Evolutionary conservation across 1,284 basidiomycete genomes (phyloP), one percentile per base, ranked within the genome.

Genomic region (Microbotryum lychnidis-dioicae): DNA sequence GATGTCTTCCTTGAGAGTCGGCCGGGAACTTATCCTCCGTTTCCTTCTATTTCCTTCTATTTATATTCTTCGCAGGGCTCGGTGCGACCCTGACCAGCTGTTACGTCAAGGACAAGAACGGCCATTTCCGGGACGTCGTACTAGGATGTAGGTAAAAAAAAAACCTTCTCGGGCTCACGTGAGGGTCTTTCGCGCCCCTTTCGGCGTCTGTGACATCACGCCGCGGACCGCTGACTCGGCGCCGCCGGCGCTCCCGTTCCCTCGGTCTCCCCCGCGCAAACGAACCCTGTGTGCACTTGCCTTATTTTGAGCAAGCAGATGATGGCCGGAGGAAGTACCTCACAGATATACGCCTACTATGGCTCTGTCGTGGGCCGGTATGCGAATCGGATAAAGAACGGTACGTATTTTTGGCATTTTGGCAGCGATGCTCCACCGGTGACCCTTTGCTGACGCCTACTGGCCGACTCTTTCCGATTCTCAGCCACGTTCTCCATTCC

Each of bases 291-390:
- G 16, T 29, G 21, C 8, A 8, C 57, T 50, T 27, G 20, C 27
- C 25, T 16, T 1, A 10, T 42, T 37, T 69, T 16, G 57, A 67
- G 3, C 58, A 68, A 20, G 66, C 71, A 61, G 74, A 70, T 54
- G 73, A 75, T 59, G 73, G 75, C 63, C 71, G 65, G 31, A 72
- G 72, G 33, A 69, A 70, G 33, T 74, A 73, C 64, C 64, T 63
- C 7, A 64, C 67, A 14, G 72, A 73, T 47, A 20, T 73, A 73
- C 57, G 69, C 73, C 25, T 69, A 73, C 58, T 74, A 75, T 44
- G 66, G 63, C 2, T 55, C 68, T 12, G 29, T 66, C 12, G 66
- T 70, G 3, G 68, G 66, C 12, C 58, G 68, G 2, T 68, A 68
- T 54, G 66, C 68, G 5, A 70, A 70, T 42, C 60, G 68, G 14